Evolutionary conservation across 352 stramenopile genomes (phyloP), one percentile per base, ranked within the genome.

Genomic region (Globisporangium nunn): DNA sequence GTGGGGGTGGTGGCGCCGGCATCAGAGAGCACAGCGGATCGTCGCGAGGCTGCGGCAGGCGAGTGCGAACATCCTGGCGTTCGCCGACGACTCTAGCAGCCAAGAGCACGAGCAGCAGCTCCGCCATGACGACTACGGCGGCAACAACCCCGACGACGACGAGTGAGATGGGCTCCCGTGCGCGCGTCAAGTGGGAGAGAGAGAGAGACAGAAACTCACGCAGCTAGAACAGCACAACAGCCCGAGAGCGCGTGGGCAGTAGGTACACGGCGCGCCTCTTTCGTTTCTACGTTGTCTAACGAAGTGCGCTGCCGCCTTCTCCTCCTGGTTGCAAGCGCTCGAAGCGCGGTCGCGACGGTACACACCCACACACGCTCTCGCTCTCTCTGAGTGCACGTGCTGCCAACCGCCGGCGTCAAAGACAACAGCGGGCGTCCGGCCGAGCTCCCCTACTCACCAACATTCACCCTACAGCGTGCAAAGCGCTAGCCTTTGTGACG

Each of bases 31-130:
- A 8, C 59, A 76, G 33, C 64, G 56, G 23, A 82, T 85, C 15
- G 62, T 65, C 10, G 54, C 52, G 18, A 64, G 72, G 6, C 52
- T 85, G 35, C 70, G 79, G 33, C 79, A 80, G 50, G 75, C 75
- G 23, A 81, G 75, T 39, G 78, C 75, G 6, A 81, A 74, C 29
- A 85, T 85, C 30, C 62, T 85, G 12, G 74, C 72, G 2, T 85
- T 85, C 62, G 50, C 64, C 4, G 70, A 81, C 10, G 31, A 49
- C 12, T 48, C 63, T 40, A 65, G 61, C 8, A 59, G 52, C 17
- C 61, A 68, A 45, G 50, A 65, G 12, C 43, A 62, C 23, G 49
- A 56, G 23, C 45, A 46, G 6, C 45, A 63, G 54, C 17, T 41
- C 8, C 15, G 2, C 23, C 18, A 50, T 18, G 57, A 53, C 28